Conservation (phyloP, 163 green algal species). For the Chloromonas sp. region DNA sequence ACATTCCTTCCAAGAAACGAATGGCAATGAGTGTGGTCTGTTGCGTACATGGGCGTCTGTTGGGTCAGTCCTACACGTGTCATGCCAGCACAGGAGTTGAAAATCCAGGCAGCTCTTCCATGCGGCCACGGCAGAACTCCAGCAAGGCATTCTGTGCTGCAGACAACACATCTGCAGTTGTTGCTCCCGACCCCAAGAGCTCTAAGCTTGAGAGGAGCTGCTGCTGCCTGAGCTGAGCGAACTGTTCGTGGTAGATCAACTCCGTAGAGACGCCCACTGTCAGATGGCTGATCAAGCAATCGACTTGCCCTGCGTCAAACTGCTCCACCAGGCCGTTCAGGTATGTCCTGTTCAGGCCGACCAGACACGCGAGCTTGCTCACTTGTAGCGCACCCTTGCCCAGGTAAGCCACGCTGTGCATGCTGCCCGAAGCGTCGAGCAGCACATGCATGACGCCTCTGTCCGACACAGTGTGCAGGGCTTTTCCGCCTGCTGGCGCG, state of each 20-base stretch:
- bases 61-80: too few relatives aligned
- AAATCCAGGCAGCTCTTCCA: constrained; percentile 11
- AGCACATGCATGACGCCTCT: constrained; percentile 20
- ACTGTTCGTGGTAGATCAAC: constrained; percentile 42
- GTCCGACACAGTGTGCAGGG: constrained; percentile 18
- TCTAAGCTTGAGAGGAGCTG: constrained; percentile 16
- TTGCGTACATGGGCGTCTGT: too few relatives aligned
- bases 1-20: too few relatives aligned
- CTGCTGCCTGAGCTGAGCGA: constrained; percentile 34
- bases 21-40: too few relatives aligned
- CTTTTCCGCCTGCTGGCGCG: constrained; percentile 15
- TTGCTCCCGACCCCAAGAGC: background rate
- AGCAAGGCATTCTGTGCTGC: constrained; percentile 17
- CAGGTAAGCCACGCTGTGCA: constrained; percentile 31
- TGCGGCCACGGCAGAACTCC: constrained; percentile 11
- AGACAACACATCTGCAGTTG: background rate
- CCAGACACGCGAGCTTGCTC: constrained; percentile 27
- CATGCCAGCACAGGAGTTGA: too few relatives aligned
- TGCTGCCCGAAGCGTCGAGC: constrained; percentile 10
- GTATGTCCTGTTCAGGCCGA: constrained; percentile 42
- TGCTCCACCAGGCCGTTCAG: constrained; percentile 35
- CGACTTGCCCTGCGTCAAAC: constrained; percentile 20
- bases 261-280: constrained; percentile 34
- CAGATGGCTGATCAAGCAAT: constrained; percentile 33
- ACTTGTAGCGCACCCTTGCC: constrained; percentile 6